Evolutionary conservation across 2,329 filamentous ascomycete species (phyloP).

Genomic region (Fusarium agapanthi): DNA sequence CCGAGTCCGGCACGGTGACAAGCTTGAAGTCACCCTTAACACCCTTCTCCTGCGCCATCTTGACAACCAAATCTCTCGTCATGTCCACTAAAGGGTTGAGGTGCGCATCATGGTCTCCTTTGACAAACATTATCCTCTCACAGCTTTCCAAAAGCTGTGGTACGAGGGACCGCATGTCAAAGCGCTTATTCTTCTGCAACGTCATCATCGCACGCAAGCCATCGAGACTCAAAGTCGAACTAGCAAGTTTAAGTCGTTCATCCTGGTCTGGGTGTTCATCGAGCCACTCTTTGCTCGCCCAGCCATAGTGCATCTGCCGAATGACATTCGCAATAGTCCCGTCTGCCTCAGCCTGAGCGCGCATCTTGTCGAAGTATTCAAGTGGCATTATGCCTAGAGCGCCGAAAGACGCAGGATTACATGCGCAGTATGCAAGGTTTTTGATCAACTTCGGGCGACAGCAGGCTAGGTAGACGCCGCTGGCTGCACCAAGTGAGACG

Average conservation of each 20-base stretch:
- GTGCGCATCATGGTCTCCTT: background rate
- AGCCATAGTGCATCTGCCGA: constrained; percentile 4
- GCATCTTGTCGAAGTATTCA: background rate
- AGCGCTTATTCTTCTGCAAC: background rate
- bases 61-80: background rate
- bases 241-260: background rate
- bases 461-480: background rate
- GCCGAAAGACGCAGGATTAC: background rate
- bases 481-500: constrained; percentile 1
- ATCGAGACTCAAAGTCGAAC: background rate
- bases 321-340: background rate
- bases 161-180: constrained; percentile 1
- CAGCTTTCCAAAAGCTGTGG: background rate
- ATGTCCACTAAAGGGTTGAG: constrained; percentile 1
- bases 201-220: background rate
- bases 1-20: background rate
- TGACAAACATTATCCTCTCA: background rate
- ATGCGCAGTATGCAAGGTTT: background rate
- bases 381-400: background rate
- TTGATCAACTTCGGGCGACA: background rate
- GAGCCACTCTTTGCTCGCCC: constrained; percentile 10
- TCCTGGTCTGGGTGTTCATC: background rate
- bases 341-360: background rate
- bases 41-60: background rate
- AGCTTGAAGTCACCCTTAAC: background rate